Base-by-base conservation (phyloP, 1,284 basidiomycete species). In the Butyriboletus pseudospeciosus region DNA sequence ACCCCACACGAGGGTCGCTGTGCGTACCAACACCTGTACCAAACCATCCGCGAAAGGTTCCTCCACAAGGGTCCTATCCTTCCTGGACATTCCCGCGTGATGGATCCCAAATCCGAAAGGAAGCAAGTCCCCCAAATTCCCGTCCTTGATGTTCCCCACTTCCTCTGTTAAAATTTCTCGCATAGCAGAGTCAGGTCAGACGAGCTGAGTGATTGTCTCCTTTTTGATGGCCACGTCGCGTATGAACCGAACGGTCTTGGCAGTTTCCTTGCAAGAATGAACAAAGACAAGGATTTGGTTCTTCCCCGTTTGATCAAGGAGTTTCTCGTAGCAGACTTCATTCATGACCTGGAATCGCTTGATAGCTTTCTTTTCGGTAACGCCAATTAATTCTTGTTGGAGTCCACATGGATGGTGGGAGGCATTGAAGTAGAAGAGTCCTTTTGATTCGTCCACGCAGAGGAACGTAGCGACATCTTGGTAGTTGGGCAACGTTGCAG, bases 311-410 rank as follows among this genome's bases (percentile, higher is more conserved):
- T 97, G 91, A 64, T 97, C 93, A 32, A 96, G 82, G 1, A 97
- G 92, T 76, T 99, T 99, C 72, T 99, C 96, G 77, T 99, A 99
- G 71, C 95, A 97, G 40, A 99, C 95, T 70, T 99, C 95, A 75
- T 99, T 99, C 83, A 94, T 96, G 58, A 98, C 87, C 69, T 98
- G 94, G 68, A 96, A 91, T 5, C 97, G 86, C 73, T 97, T 98
- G 80, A 99, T 98, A 0, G 97, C 97, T 75, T 98, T 99, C 80
- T 98, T 98, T 77, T 99, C 97, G 0, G 96, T 98, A 59, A 99
- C 87, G 58, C 97, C 97, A 60, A 99, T 87, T 72, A 98, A 98
- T 67, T 98, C 93, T 64, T 98, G 95, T 69, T 96, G 94, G 37
- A 99, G 84, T 41, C 66, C 62, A 42, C 96, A 98, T 12, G 97